A percentile compares a stretch with the other conserved stretches of the same genome.
Evolutionary conservation across 768 basidiomycete genomes (phyloP).

Genomic region (Lactarius evosmus): DNA sequence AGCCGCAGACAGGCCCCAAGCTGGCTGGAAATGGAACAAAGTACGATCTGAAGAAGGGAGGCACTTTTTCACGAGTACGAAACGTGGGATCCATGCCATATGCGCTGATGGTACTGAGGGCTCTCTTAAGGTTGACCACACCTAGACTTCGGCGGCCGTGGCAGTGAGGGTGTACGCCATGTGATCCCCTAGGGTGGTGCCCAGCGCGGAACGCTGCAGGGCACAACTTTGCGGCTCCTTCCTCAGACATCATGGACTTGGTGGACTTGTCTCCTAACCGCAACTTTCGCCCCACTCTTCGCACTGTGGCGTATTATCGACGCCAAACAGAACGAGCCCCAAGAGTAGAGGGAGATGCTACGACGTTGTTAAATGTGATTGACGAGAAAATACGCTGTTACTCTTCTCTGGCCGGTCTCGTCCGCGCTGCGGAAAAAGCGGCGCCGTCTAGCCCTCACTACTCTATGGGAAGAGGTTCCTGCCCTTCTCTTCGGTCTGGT

Average conservation of each 20-base stretch:
- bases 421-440: too few species aligned
- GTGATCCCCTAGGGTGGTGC: too few species aligned
- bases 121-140: neutral
- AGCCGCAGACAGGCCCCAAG: too few species aligned
- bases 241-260: neutral
- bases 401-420: neutral
- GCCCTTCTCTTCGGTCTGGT: too few species aligned
- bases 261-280: neutral
- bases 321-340: neutral
- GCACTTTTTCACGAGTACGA: too few species aligned
- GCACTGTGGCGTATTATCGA: neutral
- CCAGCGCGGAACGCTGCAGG: too few species aligned
- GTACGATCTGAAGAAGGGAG: too few species aligned
- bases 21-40: too few species aligned
- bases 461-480: too few species aligned
- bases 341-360: neutral
- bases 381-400: neutral
- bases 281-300: neutral
- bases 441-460: too few species aligned
- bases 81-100: too few species aligned
- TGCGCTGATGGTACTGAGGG: neutral
- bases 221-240: neutral
- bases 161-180: neutral
- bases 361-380: neutral
- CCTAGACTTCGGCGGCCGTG: neutral